A percentile compares a stretch with the other conserved stretches of the same genome.
Evolutionary conservation across 2,329 filamentous ascomycete genomes (phyloP).

Genomic region (Aspergillus sp.): DNA sequence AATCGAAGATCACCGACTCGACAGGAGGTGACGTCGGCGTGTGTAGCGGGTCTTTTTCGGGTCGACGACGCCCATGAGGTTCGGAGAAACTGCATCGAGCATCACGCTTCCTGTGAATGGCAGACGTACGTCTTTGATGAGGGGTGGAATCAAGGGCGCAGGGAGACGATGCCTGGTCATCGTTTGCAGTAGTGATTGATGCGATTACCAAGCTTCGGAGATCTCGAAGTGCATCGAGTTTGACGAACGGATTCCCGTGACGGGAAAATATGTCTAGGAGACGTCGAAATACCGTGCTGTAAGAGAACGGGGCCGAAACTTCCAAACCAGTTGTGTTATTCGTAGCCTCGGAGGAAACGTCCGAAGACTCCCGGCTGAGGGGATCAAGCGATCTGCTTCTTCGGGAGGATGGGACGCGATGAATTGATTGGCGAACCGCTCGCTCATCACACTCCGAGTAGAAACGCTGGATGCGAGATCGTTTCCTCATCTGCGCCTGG

Average conservation of each 20-base stretch:
- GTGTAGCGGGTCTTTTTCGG: slow-evolving; percentile 19
- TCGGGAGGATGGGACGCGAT: slow-evolving; percentile 23
- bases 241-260: slow-evolving; percentile 82
- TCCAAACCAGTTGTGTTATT: slow-evolving; percentile 11
- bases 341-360: neutral
- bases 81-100: slow-evolving; percentile 36
- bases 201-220: slow-evolving; percentile 79
- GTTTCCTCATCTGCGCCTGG: slow-evolving; percentile 40
- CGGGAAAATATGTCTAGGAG: slow-evolving; percentile 84
- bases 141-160: neutral
- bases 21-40: slow-evolving; percentile 25
- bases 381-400: slow-evolving; percentile 38
- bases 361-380: slow-evolving; percentile 10
- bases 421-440: slow-evolving; percentile 24
- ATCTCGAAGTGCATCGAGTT: slow-evolving; percentile 80
- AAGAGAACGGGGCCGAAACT: slow-evolving; percentile 63
- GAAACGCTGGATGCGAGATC: slow-evolving; percentile 39
- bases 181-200: slow-evolving; percentile 62
- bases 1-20: slow-evolving; percentile 34
- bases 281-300: slow-evolving; percentile 74
- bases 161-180: slow-evolving; percentile 23
- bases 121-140: slow-evolving; percentile 8
- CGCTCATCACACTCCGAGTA: slow-evolving; percentile 38
- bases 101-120: slow-evolving; percentile 17
- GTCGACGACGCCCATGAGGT: slow-evolving; percentile 11